Base-by-base conservation (phyloP, 306 rosid species). In the Gastrolobium villosum region DNA sequence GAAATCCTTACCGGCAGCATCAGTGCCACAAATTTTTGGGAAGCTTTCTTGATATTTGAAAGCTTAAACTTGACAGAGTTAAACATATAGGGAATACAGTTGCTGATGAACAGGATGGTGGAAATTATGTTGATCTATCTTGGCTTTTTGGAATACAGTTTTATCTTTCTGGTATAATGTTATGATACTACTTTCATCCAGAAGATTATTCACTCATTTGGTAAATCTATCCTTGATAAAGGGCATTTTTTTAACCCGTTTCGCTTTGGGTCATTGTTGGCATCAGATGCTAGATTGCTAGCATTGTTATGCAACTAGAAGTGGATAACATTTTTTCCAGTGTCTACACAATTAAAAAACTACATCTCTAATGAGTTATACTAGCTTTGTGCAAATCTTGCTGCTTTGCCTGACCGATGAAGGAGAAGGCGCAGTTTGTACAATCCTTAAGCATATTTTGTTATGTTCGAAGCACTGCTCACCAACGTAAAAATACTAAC, bases 41-140 rank as follows among this genome's bases (percentile, higher is more conserved):
- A 93, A 71, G 92, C 96, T 66, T 84, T 88, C 85, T 78, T 91
- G 71, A 76, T 88, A 77, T 86, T 91, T 77, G 86, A 84, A 79
- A 85, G 88, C 79, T 57, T 89, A 87, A 68, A 76, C 75, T 76
- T 91, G 88, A 85, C 81, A 3, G 97, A 91, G 61, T 84, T 95
- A 75, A 87, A 87, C 79, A 78, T 86, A 6, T 43, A 14, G 96
- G 98, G 69, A 90, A 93, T 82, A 72, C 74, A 46, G 69, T 90
- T 80, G 88, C 89, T 5, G 87, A 79, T 80, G 93, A 90, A 77
- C 83, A 67, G 30, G 81, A 82, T 77, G 82, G 70, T 44, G 82
- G 15, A 31, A 82, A 53, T 65, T 82, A 64, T 54, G 56, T 54
- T 82, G 86, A 82, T 35, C 20, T 54, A 62, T 20, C 15, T 56